Percentiles rank a stretch among this genome's conserved stretches.
Evolutionary conservation across 2,329 filamentous ascomycete genomes (phyloP).

Genomic region (Colletotrichum plurivorum): DNA sequence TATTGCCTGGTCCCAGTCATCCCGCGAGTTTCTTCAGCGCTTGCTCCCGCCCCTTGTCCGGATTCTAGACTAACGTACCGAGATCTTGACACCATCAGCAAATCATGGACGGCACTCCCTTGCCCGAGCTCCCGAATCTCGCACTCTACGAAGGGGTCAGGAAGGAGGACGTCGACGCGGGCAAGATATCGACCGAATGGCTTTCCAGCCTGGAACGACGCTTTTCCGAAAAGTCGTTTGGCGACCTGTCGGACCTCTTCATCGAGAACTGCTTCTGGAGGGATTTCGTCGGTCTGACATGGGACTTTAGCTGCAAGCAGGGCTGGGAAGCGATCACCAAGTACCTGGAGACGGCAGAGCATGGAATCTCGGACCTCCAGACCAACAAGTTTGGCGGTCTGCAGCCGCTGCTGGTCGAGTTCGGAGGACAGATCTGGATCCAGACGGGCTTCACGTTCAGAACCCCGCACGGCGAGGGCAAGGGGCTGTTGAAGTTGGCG

Average conservation of each 20-base stretch:
- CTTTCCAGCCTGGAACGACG: slow-evolving; percentile 16
- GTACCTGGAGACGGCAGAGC: slow-evolving; percentile 32
- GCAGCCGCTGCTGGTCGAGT: slow-evolving; percentile 37
- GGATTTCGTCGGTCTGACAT: slow-evolving; percentile 46
- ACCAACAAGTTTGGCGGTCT: slow-evolving; percentile 32
- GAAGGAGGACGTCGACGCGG: slow-evolving; percentile 14
- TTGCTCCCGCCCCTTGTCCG: background rate
- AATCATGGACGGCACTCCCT: slow-evolving; percentile 19
- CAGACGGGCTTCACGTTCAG: slow-evolving; percentile 42
- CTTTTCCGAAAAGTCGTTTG: slow-evolving; percentile 15
- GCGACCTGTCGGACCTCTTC: slow-evolving; percentile 42
- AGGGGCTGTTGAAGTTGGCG: slow-evolving; percentile 42
- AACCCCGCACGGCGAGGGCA: slow-evolving; percentile 41
- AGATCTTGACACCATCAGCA: background rate
- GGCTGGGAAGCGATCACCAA: slow-evolving; percentile 38
- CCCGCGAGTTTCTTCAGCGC: slow-evolving; percentile 1
- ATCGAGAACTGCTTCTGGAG: slow-evolving; percentile 47
- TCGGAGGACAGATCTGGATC: slow-evolving; percentile 39
- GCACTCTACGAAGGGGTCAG: slow-evolving; percentile 10
- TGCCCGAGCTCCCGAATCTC: slow-evolving; percentile 15
- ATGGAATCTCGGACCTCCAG: slow-evolving; percentile 22
- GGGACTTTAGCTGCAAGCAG: slow-evolving; percentile 48
- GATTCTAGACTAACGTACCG: background rate
- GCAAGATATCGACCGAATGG: slow-evolving; percentile 14
- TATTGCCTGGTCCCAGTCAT: background rate